Evolutionary conservation across 2,329 filamentous ascomycete genomes (phyloP).

Genomic region (Trematosphaeria pertusa): DNA sequence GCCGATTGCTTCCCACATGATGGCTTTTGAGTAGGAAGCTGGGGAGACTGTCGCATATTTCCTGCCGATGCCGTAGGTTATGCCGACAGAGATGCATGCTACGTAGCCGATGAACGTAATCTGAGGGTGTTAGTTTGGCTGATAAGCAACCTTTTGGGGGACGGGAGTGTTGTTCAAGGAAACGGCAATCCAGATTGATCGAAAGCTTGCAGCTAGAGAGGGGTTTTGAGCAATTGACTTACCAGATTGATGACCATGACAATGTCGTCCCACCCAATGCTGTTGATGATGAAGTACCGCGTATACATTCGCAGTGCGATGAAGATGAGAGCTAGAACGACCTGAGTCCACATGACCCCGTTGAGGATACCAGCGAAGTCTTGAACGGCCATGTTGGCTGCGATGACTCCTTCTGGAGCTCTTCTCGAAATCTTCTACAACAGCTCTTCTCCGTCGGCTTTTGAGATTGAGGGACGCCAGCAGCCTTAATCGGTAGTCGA

Average conservation of each 20-base stretch:
- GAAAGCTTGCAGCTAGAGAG: no score
- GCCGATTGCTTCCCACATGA: slow-evolving; percentile 41
- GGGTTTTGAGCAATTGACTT: slow-evolving; percentile 11
- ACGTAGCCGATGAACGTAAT: slow-evolving; percentile 34
- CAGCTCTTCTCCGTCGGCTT: no score
- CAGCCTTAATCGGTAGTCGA: no score
- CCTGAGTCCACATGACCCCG: slow-evolving; percentile 41
- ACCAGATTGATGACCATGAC: slow-evolving; percentile 38
- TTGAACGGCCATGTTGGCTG: slow-evolving; percentile 23
- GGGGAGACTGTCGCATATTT: slow-evolving; percentile 29
- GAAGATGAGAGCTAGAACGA: slow-evolving; percentile 31
- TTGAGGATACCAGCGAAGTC: slow-evolving; percentile 33
- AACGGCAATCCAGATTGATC: no score
- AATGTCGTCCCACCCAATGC: slow-evolving; percentile 38
- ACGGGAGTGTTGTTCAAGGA: no score
- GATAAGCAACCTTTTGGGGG: no score
- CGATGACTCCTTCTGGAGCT: no score
- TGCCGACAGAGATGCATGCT: slow-evolving; percentile 30
- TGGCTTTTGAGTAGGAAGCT: slow-evolving; percentile 35
- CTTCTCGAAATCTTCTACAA: no score
- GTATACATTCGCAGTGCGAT: slow-evolving; percentile 37
- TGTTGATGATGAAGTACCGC: slow-evolving; percentile 33
- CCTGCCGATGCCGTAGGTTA: slow-evolving; percentile 36
- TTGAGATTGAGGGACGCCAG: no score
- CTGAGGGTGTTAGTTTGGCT: slow-evolving; percentile 16